Percentiles rank a stretch among this genome's conserved stretches.
Conservation (phyloP, 2,329 filamentous ascomycete species). For the Alternaria ventricosa region DNA sequence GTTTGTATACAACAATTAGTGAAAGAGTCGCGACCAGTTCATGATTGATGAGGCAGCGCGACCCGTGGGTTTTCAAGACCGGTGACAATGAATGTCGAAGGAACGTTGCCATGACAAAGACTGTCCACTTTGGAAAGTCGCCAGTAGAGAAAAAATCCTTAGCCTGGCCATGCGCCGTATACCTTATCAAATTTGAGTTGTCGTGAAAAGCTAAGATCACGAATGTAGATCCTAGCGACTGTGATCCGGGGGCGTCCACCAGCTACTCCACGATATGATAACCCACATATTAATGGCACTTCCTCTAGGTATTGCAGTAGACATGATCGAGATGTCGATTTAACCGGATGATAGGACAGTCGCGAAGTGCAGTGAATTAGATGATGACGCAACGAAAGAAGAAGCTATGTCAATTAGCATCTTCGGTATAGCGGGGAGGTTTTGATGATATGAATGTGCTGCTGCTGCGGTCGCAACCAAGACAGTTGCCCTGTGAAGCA, state of each 20-base stretch:
- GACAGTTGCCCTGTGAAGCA: not conserved
- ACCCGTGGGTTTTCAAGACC: not conserved
- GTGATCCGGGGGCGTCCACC: not conserved
- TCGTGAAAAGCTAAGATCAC: not conserved
- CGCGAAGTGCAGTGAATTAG: not conserved
- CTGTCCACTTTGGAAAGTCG: not conserved
- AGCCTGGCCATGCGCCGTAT: not conserved
- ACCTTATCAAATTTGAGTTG: not conserved
- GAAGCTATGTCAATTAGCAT: not conserved
- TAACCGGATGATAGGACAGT: not conserved
- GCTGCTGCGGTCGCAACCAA: not conserved
- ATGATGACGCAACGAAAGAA: not conserved
- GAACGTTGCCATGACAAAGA: not conserved
- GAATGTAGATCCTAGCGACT: not conserved
- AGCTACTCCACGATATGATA: not conserved
- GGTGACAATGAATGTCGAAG: not conserved
- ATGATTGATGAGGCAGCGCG: not conserved
- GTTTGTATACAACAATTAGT: not conserved
- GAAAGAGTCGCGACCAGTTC: not conserved
- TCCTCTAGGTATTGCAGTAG: not conserved
- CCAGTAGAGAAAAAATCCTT: not conserved
- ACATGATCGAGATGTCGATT: not conserved
- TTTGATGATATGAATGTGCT: not conserved
- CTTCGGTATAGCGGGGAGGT: not conserved
- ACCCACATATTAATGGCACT: not conserved